phyloP scores from a whole-genome alignment of 345 rosid genomes.

The Draba incana region DNA sequence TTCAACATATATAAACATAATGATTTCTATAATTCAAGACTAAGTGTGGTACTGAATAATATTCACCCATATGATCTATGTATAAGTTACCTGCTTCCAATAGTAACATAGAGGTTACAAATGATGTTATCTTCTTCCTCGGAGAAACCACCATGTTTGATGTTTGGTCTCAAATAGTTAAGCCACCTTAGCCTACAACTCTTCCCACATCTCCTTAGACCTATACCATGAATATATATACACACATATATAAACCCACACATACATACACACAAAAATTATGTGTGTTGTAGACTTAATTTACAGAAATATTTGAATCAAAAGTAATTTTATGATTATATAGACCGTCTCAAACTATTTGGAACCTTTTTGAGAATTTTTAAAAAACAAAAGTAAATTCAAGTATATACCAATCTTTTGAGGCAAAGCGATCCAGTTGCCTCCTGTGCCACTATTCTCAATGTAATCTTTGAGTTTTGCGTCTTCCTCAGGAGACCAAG shows the following conservation, averaged over 20 bases:
- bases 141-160: slow-evolving; percentile 73
- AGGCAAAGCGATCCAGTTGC: slow-evolving; percentile 89
- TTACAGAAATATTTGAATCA: not conserved
- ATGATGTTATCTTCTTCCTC: slow-evolving; percentile 70
- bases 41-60: not conserved
- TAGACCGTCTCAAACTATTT: slow-evolving; percentile 1
- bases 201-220: slow-evolving; percentile 75
- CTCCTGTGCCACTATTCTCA: slow-evolving; percentile 72
- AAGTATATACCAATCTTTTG: slow-evolving; percentile 61
- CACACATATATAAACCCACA: not conserved
- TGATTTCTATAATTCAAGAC: slow-evolving; percentile 17
- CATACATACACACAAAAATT: not conserved
- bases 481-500: slow-evolving; percentile 95
- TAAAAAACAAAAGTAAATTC: slow-evolving; percentile 3
- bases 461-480: slow-evolving; percentile 75
- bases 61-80: not conserved
- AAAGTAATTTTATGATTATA: not conserved
- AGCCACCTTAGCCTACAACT: slow-evolving; percentile 86
- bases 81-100: slow-evolving; percentile 66
- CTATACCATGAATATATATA: slow-evolving; percentile 39
- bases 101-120: slow-evolving; percentile 51
- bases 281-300: not conserved
- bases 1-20: slow-evolving; percentile 20
- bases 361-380: not conserved
- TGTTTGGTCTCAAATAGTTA: slow-evolving; percentile 75